Conservation (phyloP, 2,329 filamentous ascomycete species). For the Ophiostoma sp. region DNA sequence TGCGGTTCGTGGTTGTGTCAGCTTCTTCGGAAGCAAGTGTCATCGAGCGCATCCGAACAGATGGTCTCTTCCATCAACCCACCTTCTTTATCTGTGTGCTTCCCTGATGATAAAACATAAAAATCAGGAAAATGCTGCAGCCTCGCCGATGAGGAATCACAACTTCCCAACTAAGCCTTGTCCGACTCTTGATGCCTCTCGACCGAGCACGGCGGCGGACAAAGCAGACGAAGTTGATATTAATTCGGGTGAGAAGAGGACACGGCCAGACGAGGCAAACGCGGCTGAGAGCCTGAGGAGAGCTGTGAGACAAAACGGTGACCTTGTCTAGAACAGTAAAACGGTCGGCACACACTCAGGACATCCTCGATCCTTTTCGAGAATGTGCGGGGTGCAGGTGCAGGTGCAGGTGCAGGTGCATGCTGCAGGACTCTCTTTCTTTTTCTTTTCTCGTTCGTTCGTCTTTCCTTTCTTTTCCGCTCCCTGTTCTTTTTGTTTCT, state of each 20-base stretch:
- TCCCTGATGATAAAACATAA: not conserved
- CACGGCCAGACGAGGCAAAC: not conserved
- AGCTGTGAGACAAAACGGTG: not conserved
- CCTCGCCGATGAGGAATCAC: constrained; percentile 6
- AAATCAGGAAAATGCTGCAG: not conserved
- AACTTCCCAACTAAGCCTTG: not conserved
- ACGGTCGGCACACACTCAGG: not conserved
- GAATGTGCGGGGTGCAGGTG: constrained; percentile 11
- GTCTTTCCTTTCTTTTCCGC: not conserved
- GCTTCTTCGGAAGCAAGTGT: not conserved
- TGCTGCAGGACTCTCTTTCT: not conserved
- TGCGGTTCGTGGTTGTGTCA: not conserved
- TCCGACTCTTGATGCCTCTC: not conserved
- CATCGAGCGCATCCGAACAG: not conserved
- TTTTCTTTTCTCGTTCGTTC: not conserved
- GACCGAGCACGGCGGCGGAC: not conserved
- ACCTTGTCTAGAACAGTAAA: not conserved
- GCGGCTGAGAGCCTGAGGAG: constrained; percentile 6
- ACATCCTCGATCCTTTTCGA: not conserved
- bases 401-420: constrained; percentile 10
- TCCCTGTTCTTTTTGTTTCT: not conserved
- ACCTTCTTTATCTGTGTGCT: not conserved
- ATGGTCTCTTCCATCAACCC: not conserved
- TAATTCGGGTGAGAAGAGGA: not conserved
- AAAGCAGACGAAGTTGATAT: not conserved